Conservation (phyloP, 1,139 yeast species). For the Taphrina betulina region DNA sequence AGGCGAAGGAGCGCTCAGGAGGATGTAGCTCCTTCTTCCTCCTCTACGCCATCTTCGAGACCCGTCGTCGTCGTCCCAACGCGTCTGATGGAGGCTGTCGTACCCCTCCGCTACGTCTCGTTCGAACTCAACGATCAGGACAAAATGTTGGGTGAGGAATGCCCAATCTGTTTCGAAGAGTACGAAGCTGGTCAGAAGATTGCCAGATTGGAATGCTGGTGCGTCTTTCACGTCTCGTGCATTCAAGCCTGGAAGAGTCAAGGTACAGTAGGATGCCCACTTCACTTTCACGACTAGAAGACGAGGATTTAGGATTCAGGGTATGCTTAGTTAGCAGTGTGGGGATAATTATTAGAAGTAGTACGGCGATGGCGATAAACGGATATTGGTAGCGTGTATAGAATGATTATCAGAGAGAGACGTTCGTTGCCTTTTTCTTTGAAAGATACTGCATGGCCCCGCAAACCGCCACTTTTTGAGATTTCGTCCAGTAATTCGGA, state of each 20-base stretch:
- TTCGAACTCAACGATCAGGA: conserved; percentile 24
- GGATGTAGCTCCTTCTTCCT: neutral
- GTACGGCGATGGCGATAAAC: too few species aligned
- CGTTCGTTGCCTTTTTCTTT: too few species aligned
- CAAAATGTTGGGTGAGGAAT: conserved; percentile 57
- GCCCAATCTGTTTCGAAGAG: conserved; percentile 91
- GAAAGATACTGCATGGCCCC: too few species aligned
- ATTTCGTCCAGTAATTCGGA: too few species aligned
- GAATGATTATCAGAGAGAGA: too few species aligned
- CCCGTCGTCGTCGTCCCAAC: neutral
- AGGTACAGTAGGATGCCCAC: conserved; percentile 26
- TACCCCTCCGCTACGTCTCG: conserved; percentile 25
- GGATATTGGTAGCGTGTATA: too few species aligned
- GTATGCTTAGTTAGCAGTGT: too few species aligned
- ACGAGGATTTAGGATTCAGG: too few species aligned
- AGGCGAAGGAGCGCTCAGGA: neutral
- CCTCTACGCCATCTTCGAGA: neutral
- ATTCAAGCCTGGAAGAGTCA: conserved; percentile 17
- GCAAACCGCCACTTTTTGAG: too few species aligned
- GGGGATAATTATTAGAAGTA: too few species aligned
- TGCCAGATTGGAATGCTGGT: conserved; percentile 88
- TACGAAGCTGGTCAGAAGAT: conserved; percentile 81
- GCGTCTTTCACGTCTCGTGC: conserved; percentile 70
- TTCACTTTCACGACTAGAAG: conserved; percentile 26
- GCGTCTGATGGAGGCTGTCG: neutral